Conservation (phyloP, 2,329 filamentous ascomycete genomes). For the Emmonsiellopsis sp. region DNA sequence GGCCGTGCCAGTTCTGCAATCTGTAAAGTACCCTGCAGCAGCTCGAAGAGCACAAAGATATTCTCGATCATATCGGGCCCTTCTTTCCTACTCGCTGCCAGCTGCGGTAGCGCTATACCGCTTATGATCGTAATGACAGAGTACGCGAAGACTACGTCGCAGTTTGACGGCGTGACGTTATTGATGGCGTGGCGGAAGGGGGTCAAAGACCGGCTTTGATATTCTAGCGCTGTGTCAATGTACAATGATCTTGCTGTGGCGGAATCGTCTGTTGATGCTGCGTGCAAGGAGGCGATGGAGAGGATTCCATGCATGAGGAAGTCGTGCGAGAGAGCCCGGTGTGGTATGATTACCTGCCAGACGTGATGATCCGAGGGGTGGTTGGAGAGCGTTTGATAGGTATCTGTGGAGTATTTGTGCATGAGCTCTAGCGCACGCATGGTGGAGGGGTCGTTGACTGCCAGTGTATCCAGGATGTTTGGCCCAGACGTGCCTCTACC, state of each 20-base stretch:
- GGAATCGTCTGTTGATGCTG: slow-evolving; percentile 22
- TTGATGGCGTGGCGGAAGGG: slow-evolving; percentile 27
- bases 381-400: slow-evolving; percentile 34
- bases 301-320: slow-evolving; percentile 35
- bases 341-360: slow-evolving; percentile 34
- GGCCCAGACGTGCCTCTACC: neutral
- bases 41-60: slow-evolving; percentile 25
- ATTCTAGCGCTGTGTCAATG: slow-evolving; percentile 27
- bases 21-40: slow-evolving; percentile 26
- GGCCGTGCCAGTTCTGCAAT: slow-evolving; percentile 22
- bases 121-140: slow-evolving; percentile 28
- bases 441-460: slow-evolving; percentile 15
- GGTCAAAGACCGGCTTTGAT: slow-evolving; percentile 25
- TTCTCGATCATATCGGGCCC: slow-evolving; percentile 25
- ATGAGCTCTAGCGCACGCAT: slow-evolving; percentile 39
- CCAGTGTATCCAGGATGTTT: slow-evolving; percentile 2
- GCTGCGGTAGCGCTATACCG: slow-evolving; percentile 25
- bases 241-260: slow-evolving; percentile 22
- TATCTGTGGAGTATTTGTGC: slow-evolving; percentile 42
- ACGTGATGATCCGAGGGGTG: slow-evolving; percentile 21
- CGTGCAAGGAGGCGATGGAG: slow-evolving; percentile 31
- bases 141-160: slow-evolving; percentile 29
- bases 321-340: slow-evolving; percentile 29
- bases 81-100: slow-evolving; percentile 21
- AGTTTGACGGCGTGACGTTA: slow-evolving; percentile 25